Percentiles rank a stretch among this genome's conserved stretches.
These are phyloP conservation scores for Aspergillus avenaceus DNA, from an alignment of 495 filamentous ascomycete species.

Conservation along the genomic window DNA sequence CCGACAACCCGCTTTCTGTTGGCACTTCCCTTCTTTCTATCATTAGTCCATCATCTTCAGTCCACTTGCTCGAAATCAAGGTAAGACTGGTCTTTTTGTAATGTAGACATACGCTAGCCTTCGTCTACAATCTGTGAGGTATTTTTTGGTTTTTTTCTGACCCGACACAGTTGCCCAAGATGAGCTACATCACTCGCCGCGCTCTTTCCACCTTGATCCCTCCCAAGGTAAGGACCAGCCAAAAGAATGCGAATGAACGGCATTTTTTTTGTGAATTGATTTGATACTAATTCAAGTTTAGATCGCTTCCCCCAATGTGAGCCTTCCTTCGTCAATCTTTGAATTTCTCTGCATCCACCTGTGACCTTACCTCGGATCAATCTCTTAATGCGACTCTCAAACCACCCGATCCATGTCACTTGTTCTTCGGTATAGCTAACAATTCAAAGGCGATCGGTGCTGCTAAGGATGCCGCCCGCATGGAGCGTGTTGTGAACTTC, in stretches of 20 bases:
- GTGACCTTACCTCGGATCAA: slow-evolving; percentile 1
- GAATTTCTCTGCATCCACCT: slow-evolving; percentile 15
- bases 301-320: slow-evolving; percentile 91
- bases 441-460: slow-evolving; percentile 73
- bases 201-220: slow-evolving; percentile 97
- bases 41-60: slow-evolving; percentile 31
- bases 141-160: no score
- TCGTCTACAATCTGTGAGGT: no score
- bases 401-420: not conserved
- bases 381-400: slow-evolving; percentile 4
- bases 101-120: no score
- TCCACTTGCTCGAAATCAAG: slow-evolving; percentile 34
- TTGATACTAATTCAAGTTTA: slow-evolving; percentile 35
- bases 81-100: no score
- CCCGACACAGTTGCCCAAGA: slow-evolving; percentile 50
- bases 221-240: slow-evolving; percentile 70
- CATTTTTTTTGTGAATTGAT: slow-evolving; percentile 4
- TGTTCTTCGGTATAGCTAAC: slow-evolving; percentile 19
- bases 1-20: slow-evolving; percentile 42
- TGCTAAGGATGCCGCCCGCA: slow-evolving; percentile 88
- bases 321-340: slow-evolving; percentile 31
- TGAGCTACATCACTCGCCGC: slow-evolving; percentile 86
- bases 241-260: slow-evolving; percentile 1
- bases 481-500: slow-evolving; percentile 95
- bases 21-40: slow-evolving; percentile 30